Conservation (phyloP, 257 asterid genomes). For the Petunia axillaris region DNA sequence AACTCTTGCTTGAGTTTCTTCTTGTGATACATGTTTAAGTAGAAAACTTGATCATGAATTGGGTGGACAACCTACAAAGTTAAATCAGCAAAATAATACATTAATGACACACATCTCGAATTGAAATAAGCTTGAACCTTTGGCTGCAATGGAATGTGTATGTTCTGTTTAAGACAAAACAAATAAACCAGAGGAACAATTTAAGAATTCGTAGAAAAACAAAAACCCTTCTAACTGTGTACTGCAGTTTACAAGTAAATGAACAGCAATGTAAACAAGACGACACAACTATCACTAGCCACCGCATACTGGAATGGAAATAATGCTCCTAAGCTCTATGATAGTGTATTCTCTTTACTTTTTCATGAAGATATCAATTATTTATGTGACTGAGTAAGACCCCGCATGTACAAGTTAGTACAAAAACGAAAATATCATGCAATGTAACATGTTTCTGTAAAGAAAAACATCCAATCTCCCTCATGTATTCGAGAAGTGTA, state of each 20-base stretch:
- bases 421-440: slow-evolving; percentile 2
- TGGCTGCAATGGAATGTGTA: neutral
- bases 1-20: slow-evolving; percentile 61
- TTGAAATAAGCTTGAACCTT: neutral
- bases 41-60: slow-evolving; percentile 78
- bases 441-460: neutral
- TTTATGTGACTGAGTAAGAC: neutral
- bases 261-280: slow-evolving; percentile 16
- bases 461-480: neutral
- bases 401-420: neutral
- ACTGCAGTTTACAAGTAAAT: slow-evolving; percentile 20
- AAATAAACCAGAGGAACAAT: neutral
- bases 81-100: neutral
- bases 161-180: neutral
- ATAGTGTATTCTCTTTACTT: neutral
- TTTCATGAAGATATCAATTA: neutral
- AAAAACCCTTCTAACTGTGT: neutral
- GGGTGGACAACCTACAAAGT: slow-evolving; percentile 67
- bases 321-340: neutral
- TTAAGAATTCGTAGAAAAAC: neutral
- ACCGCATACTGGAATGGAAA: neutral
- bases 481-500: neutral
- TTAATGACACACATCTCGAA: neutral
- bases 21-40: slow-evolving; percentile 55
- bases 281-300: slow-evolving; percentile 12